Conservation (phyloP, 2,329 filamentous ascomycete species). For the Massarina eburnea region DNA sequence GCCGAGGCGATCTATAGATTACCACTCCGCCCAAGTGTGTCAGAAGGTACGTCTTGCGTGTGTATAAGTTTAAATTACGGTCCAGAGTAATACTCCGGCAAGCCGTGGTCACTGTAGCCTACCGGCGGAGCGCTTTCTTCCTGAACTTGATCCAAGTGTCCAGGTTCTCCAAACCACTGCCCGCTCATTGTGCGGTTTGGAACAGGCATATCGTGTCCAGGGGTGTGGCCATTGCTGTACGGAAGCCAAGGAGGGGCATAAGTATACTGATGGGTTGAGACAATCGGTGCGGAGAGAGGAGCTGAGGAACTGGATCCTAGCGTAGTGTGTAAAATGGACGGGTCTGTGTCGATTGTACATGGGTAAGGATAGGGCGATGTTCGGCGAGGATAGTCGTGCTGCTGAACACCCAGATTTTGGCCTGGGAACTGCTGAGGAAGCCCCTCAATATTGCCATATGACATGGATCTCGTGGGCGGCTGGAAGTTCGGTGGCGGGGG, state of each 20-base stretch:
- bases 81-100: constrained; percentile 35
- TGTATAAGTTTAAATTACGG: constrained; percentile 10
- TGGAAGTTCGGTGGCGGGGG: constrained; percentile 26
- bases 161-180: constrained; percentile 38
- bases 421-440: constrained; percentile 35
- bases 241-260: constrained; percentile 37
- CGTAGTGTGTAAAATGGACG: constrained; percentile 24
- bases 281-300: constrained; percentile 39
- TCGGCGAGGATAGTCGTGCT: constrained; percentile 33
- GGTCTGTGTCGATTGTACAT: constrained; percentile 35
- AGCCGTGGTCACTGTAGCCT: constrained; percentile 26
- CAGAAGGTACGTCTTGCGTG: background rate
- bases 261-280: constrained; percentile 30
- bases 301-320: constrained; percentile 27
- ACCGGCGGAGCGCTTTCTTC: constrained; percentile 37
- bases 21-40: background rate
- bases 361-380: constrained; percentile 39
- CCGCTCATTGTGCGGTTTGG: constrained; percentile 37
- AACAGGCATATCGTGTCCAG: constrained; percentile 29
- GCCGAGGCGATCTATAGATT: background rate
- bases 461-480: constrained; percentile 42
- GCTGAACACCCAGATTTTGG: constrained; percentile 33
- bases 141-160: constrained; percentile 38
- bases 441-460: constrained; percentile 43
- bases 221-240: constrained; percentile 26